A percentile compares a stretch with the other conserved stretches of the same genome.
Conservation (phyloP, 179 eudicot genomes). For the Beta macrorhiza region DNA sequence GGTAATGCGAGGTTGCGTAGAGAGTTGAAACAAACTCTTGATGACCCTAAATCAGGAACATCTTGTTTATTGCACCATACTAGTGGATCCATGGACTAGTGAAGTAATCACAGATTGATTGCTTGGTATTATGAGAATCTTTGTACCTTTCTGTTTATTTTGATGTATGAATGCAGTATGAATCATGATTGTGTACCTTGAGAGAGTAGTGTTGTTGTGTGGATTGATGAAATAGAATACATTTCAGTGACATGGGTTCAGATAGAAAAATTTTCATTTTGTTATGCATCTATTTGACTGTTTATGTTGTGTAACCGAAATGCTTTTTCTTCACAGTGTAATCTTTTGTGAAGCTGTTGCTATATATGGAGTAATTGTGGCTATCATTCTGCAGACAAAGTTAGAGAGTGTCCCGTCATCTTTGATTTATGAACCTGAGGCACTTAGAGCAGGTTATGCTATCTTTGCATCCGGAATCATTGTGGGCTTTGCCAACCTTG, state of each 20-base stretch:
- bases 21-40: neutral
- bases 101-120: neutral
- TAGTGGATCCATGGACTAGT: neutral
- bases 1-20: neutral
- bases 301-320: neutral
- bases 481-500: constrained; percentile 96
- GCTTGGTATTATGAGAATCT: neutral
- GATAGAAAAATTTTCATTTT: neutral
- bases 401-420: constrained; percentile 84
- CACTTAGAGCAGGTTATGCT: constrained; percentile 95
- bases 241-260: neutral
- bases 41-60: neutral
- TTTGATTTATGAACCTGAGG: constrained; percentile 66
- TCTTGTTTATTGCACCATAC: neutral
- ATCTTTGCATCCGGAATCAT: constrained; percentile 91
- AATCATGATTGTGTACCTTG: neutral
- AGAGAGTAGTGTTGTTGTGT: neutral
- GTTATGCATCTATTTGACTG: constrained; percentile 2
- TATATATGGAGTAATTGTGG: constrained; percentile 95
- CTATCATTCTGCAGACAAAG: constrained; percentile 94
- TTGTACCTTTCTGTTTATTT: neutral
- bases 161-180: neutral
- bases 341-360: constrained; percentile 99
- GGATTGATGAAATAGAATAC: neutral
- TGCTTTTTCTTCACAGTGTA: constrained; percentile 49